These are phyloP conservation scores for Hibiscus syriacus DNA, from an alignment of 345 rosid genomes.

Conservation along the genomic window DNA sequence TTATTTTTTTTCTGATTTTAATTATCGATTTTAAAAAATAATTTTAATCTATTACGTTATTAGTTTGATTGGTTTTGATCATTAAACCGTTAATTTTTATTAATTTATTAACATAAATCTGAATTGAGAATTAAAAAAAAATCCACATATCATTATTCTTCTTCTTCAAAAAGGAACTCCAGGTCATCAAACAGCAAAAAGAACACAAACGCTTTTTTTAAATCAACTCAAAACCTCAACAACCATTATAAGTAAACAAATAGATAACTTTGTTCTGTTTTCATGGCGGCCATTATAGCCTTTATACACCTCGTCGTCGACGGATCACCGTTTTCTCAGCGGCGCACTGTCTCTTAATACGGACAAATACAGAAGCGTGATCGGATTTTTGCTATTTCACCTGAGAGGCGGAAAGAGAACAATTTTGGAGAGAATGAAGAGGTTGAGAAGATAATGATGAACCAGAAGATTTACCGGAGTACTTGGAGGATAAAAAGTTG, in stretches of 20 bases:
- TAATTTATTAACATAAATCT: too few species aligned
- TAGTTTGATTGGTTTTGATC: too few species aligned
- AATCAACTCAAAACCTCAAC: neutral
- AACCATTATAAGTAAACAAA: neutral
- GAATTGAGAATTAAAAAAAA: too few species aligned
- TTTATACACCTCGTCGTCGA: neutral
- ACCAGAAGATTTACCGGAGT: constrained; percentile 4
- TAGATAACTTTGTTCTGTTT: neutral
- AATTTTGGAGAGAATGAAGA: neutral
- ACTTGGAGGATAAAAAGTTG: constrained; percentile 21
- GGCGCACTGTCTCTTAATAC: neutral
- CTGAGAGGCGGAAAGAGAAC: neutral
- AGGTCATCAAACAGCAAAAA: too few species aligned
- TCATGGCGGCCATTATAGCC: constrained; percentile 14
- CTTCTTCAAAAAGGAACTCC: too few species aligned
- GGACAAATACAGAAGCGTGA: neutral
- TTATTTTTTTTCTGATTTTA: too few species aligned
- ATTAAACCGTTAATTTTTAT: too few species aligned
- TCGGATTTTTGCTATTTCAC: constrained; percentile 5
- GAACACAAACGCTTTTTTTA: neutral
- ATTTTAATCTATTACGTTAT: too few species aligned
- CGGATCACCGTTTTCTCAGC: neutral
- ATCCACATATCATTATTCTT: too few species aligned
- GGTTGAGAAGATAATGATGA: constrained; percentile 7
- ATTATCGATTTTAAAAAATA: too few species aligned